Conservation (phyloP, 805 yeast species). For the Saccharomycopsis sp. region DNA sequence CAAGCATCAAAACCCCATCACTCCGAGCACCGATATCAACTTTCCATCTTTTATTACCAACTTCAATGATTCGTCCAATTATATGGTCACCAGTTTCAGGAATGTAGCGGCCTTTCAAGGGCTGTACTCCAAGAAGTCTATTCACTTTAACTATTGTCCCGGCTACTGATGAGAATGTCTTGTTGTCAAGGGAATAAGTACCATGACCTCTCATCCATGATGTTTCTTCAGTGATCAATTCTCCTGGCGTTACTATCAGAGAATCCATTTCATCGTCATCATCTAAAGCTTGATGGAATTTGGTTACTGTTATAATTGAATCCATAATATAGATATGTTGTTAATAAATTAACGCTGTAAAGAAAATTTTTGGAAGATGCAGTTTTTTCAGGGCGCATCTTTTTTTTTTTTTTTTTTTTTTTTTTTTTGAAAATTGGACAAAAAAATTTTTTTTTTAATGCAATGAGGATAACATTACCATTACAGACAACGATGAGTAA, state of each 20-base stretch:
- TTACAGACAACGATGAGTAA: no score
- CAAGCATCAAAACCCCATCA: conserved; percentile 86
- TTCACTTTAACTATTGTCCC: conserved; percentile 86
- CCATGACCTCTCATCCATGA: conserved; percentile 99
- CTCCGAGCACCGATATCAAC: conserved; percentile 95
- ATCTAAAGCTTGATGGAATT: conserved; percentile 22
- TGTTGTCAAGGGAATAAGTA: conserved; percentile 69
- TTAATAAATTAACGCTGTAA: background rate
- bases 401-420: conserved; percentile 1
- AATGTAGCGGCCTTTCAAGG: conserved; percentile 78
- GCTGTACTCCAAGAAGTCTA: conserved; percentile 75
- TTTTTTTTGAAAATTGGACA: background rate
- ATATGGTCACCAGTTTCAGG: conserved; percentile 97
- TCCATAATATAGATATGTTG: conserved; percentile 14
- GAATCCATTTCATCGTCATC: conserved; percentile 26
- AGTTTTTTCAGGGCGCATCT: no score
- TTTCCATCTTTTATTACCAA: conserved; percentile 91
- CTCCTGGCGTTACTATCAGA: conserved; percentile 86
- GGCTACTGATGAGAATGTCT: conserved; percentile 85
- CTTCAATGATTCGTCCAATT: conserved; percentile 90
- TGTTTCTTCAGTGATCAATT: conserved; percentile 90
- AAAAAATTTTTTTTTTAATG: background rate
- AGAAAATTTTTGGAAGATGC: background rate
- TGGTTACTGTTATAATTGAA: conserved; percentile 17
- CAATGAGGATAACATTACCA: no score